Evolutionary conservation across 2,329 filamentous ascomycete genomes (phyloP), one percentile per base, ranked within the genome.

Genomic region (Exophiala sp.): DNA sequence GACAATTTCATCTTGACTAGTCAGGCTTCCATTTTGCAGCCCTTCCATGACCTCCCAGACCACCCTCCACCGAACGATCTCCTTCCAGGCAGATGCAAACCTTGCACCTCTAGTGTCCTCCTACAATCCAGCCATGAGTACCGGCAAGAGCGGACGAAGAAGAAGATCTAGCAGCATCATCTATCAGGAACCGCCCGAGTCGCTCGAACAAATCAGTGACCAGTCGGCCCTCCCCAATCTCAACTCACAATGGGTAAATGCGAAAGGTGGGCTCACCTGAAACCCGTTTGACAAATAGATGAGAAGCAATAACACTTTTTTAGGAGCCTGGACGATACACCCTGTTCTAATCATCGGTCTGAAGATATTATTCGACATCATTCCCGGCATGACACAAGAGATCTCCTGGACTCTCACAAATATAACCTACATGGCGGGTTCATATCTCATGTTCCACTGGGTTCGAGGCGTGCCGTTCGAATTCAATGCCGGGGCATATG

Each of bases 391-490:
- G 62, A 95, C 91, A 27, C 93, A 97, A 72, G 93, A 98, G 73
- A 95, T 89, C 34, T 97, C 91, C 55, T 98, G 93, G 93, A 98
- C 93, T 9, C 76, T 98, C 61, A 95, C 90, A 70, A 98, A 98
- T 72, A 95, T 97, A 70, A 89, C 89, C 44, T 98, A 98, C 78
- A 97, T 97, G 90, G 86, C 93, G 65, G 90, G 89, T 64, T 96
- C 91, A 35, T 98, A 97, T 70, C 81, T 98, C 70, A 98, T 98
- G 93, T 98, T 98, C 73, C 93, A 98, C 73, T 95, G 88, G 77
- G 93, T 98, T 61, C 88, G 91, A 66, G 93, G 93, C 62, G 88
- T 97, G 40, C 93, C 93, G 4, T 98, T 98, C 66, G 93, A 98
- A 70, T 98, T 98, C 79, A 98, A 98, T 67, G 85, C 88, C 49